These are phyloP conservation scores for Phylloporus sp. DNA, from an alignment of 1,284 basidiomycete genomes.

Conservation along the genomic window DNA sequence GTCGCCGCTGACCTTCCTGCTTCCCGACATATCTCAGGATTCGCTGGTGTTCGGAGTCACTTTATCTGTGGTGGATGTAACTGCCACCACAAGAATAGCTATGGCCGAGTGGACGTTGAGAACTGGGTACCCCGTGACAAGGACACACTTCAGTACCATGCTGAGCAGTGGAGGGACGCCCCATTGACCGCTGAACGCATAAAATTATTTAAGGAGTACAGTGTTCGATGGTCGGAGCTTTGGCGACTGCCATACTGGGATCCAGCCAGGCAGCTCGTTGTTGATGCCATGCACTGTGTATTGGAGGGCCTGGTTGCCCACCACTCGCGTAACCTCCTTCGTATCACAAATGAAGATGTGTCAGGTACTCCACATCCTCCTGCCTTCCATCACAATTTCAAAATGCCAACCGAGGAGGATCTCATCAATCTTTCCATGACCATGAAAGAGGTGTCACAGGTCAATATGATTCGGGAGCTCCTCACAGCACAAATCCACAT, in stretches of 20 bases:
- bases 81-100: conserved; percentile 18
- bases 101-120: conserved; percentile 5
- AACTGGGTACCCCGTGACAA: conserved; percentile 15
- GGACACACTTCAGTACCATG: not conserved
- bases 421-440: not conserved
- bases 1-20: conserved; percentile 15
- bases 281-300: conserved; percentile 26
- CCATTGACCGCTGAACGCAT: not conserved
- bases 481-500: conserved; percentile 1
- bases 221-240: conserved; percentile 16
- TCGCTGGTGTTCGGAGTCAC: conserved; percentile 14
- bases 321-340: conserved; percentile 6
- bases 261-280: conserved; percentile 11
- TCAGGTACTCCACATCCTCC: not conserved
- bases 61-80: conserved; percentile 14
- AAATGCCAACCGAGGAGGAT: not conserved
- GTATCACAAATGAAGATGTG: not conserved
- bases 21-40: conserved; percentile 4
- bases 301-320: conserved; percentile 18
- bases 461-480: conserved; percentile 1
- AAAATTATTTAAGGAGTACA: conserved; percentile 16
- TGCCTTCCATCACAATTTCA: not conserved
- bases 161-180: conserved; percentile 20
- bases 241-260: conserved; percentile 27
- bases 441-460: conserved; percentile 8